Conservation (phyloP, 2,329 filamentous ascomycete genomes). For the Alternaria dauci region DNA sequence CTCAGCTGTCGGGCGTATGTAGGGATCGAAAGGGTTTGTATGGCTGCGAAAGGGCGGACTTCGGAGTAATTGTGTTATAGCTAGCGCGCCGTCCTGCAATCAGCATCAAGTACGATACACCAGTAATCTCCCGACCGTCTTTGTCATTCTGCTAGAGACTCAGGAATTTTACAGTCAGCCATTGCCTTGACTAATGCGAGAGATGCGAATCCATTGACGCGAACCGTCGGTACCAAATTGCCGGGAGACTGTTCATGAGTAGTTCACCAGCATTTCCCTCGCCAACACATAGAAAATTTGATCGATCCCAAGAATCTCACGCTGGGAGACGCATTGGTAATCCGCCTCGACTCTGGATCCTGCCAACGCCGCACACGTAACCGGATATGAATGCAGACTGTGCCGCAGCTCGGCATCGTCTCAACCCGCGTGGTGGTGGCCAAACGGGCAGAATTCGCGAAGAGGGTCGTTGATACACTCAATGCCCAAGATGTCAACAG, state of each 20-base stretch:
- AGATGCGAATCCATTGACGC: slow-evolving; percentile 4
- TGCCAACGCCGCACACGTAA: slow-evolving; percentile 15
- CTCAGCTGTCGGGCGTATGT: background rate
- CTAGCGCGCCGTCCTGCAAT: slow-evolving; percentile 4
- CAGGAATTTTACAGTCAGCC: background rate
- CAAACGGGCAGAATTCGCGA: background rate
- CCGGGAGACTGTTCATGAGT: background rate
- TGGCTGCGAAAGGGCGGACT: slow-evolving; percentile 7
- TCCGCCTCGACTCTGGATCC: background rate
- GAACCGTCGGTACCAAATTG: slow-evolving; percentile 2
- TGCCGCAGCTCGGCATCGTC: slow-evolving; percentile 17
- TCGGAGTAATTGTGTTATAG: slow-evolving; percentile 3
- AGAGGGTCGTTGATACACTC: background rate
- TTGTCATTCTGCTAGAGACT: background rate
- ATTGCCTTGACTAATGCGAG: slow-evolving; percentile 1
- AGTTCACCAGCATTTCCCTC: slow-evolving; percentile 3
- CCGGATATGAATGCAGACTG: slow-evolving; percentile 4
- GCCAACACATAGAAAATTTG: background rate
- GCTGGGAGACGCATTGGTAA: background rate
- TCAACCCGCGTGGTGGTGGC: background rate
- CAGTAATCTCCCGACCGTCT: background rate
- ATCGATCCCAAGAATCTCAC: slow-evolving; percentile 6
- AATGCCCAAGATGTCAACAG: background rate
- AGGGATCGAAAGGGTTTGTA: background rate
- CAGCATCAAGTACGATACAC: slow-evolving; percentile 3